Evolutionary conservation across 2,329 filamentous ascomycete species (phyloP).

Genomic region (Immersiporthe knoxdaviesiana): DNA sequence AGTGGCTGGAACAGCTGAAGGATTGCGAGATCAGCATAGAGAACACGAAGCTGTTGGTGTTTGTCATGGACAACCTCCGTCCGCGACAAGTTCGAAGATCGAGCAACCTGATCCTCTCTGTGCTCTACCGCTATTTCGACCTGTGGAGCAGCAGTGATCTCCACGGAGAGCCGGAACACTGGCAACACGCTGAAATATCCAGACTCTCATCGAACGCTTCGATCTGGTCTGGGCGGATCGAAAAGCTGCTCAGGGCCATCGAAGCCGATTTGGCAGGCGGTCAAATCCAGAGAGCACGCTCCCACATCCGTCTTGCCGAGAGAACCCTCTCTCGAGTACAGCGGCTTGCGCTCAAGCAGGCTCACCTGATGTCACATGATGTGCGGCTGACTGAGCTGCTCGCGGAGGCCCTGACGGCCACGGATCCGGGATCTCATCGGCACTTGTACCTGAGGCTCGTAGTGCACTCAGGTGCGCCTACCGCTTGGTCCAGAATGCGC

Average conservation of each 20-base stretch:
- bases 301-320: constrained; percentile 4
- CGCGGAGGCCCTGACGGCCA: constrained; percentile 17
- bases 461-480: constrained; percentile 4
- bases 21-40: constrained; percentile 6
- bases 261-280: constrained; percentile 13
- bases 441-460: constrained; percentile 17
- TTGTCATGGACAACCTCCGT: constrained; percentile 18
- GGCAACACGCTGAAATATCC: constrained; percentile 1
- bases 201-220: constrained; percentile 3
- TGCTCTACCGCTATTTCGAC: constrained; percentile 22
- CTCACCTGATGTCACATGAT: constrained; percentile 24
- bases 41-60: constrained; percentile 17
- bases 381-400: constrained; percentile 3
- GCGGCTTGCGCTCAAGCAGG: constrained; percentile 19
- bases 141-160: constrained; percentile 21
- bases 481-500: constrained; percentile 22
- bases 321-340: constrained; percentile 8
- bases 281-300: not conserved
- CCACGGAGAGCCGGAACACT: constrained; percentile 19
- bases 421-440: constrained; percentile 15
- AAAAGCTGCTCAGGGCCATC: not conserved
- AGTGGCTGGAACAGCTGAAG: constrained; percentile 19
- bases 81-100: constrained; percentile 9
- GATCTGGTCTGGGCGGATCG: constrained; percentile 24
- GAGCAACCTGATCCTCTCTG: constrained; percentile 18